Evolutionary conservation across 2,329 filamentous ascomycete genomes (phyloP), one percentile per base, ranked within the genome.

Genomic region (Hymenoscyphus occultus): DNA sequence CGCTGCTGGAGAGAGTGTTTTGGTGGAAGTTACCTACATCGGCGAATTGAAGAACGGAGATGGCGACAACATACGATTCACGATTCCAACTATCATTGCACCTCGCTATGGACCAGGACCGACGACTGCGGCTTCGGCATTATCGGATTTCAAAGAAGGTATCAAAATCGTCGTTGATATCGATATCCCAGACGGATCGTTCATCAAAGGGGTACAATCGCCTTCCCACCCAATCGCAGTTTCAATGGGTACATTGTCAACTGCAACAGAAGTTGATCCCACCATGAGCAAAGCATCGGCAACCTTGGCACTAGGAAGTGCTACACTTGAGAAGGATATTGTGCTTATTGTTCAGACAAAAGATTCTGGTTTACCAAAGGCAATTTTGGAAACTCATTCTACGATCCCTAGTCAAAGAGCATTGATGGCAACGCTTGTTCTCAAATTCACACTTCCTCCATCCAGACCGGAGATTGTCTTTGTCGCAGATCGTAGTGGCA

Each of bases 11-110:
- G 82, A 83, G 16, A 81, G 79, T 40, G 77, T 91, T 40, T 74
- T 81, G 6, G 83, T 92, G 6, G 81, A 88, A 12, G 84, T 92
- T 63, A 84, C 80, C 0, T 91, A 90, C 67, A 80, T 91, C 4
- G 87, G 86, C 2, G 89, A 92, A 74, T 80, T 92, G 62, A 90
- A 90, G 77, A 87, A 91, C 69, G 89, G 92, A 72, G 85, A 88
- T 67, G 80, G 84, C 2, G 87, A 92, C 71, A 88, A 88, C 5
- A 79, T 90, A 32, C 83, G 88, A 6, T 90, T 89, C 72, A 91
- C 85, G 4, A 84, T 93, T 4, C 90, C 90, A 0, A 90, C 84
- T 0, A 77, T 75, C 59, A 87, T 93, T 63, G 86, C 86, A 0
- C 89, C 89, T 1, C 82, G 89, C 22, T 92, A 91, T 74, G 87